Evolutionary conservation across 1,139 yeast genomes (phyloP).

Genomic region (Geotrichum reessii): DNA sequence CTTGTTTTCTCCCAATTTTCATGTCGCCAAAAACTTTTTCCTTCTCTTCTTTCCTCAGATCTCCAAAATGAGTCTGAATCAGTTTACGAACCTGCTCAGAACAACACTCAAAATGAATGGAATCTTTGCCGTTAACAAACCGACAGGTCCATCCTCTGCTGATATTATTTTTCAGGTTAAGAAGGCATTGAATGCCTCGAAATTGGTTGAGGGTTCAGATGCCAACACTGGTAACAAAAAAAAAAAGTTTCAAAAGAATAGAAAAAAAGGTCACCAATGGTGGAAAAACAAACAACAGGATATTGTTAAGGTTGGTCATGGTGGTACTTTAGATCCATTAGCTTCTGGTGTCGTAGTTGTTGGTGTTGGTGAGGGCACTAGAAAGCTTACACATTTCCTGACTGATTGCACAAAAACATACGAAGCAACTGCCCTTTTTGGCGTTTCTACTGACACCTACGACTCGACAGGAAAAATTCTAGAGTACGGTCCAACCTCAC

Average conservation of each 20-base stretch:
- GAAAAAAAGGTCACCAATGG: slow-evolving; percentile 31
- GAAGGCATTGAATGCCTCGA: slow-evolving; percentile 53
- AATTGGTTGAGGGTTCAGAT: slow-evolving; percentile 43
- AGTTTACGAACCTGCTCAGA: not conserved
- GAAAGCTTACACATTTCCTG: slow-evolving; percentile 62
- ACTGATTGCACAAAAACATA: slow-evolving; percentile 64
- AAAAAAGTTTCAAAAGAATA: slow-evolving; percentile 17
- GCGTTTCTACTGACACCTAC: slow-evolving; percentile 88
- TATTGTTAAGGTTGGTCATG: slow-evolving; percentile 83
- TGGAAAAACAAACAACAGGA: slow-evolving; percentile 19
- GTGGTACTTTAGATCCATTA: slow-evolving; percentile 92
- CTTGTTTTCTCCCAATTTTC: not conserved
- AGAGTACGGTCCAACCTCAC: slow-evolving; percentile 50
- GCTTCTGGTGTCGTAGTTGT: slow-evolving; percentile 91
- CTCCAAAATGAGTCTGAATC: not conserved
- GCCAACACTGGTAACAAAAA: slow-evolving; percentile 14
- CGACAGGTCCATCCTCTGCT: slow-evolving; percentile 78
- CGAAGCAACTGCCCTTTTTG: slow-evolving; percentile 78
- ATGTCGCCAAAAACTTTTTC: not conserved
- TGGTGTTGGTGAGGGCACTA: slow-evolving; percentile 89
- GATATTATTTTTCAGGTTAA: slow-evolving; percentile 64
- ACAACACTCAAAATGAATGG: slow-evolving; percentile 41
- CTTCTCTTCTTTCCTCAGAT: not conserved
- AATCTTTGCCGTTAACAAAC: slow-evolving; percentile 88
- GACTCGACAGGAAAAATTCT: slow-evolving; percentile 85